These are phyloP conservation scores for Pythium rishiriense DNA, from an alignment of 352 stramenopile species.

Conservation along the genomic window DNA sequence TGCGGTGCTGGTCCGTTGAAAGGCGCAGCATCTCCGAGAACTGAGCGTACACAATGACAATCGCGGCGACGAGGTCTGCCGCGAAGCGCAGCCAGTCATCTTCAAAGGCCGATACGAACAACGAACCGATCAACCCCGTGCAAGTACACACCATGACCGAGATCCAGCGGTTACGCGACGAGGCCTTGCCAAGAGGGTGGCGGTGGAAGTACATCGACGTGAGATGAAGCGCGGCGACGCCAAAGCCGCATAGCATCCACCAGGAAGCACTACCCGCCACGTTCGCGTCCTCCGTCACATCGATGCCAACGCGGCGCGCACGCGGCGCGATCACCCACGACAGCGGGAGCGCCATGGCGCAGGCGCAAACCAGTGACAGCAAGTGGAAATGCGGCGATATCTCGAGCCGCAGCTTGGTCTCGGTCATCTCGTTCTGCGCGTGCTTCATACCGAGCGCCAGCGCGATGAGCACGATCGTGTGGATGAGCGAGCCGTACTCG, in stretches of 20 bases:
- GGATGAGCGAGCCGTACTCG: conserved; percentile 64
- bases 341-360: conserved; percentile 34
- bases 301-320: conserved; percentile 36
- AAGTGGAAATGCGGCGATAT: conserved; percentile 39
- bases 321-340: conserved; percentile 33
- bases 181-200: conserved; percentile 26
- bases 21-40: conserved; percentile 32
- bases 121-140: conserved; percentile 42
- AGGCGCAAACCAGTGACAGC: conserved; percentile 38
- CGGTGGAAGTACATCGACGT: conserved; percentile 36
- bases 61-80: conserved; percentile 37
- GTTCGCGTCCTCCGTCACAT: conserved; percentile 5
- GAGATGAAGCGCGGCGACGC: conserved; percentile 27
- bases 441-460: conserved; percentile 41
- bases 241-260: conserved; percentile 26
- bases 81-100: conserved; percentile 52
- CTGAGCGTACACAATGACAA: conserved; percentile 56
- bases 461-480: conserved; percentile 51
- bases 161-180: conserved; percentile 33
- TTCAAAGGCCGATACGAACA: conserved; percentile 41
- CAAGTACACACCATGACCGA: conserved; percentile 42
- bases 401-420: conserved; percentile 30
- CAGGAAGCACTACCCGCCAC: conserved; percentile 4
- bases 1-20: conserved; percentile 21
- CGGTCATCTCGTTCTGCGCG: conserved; percentile 23